phyloP scores from a whole-genome alignment of 139 green algal species.

The Closterium sp. region DNA sequence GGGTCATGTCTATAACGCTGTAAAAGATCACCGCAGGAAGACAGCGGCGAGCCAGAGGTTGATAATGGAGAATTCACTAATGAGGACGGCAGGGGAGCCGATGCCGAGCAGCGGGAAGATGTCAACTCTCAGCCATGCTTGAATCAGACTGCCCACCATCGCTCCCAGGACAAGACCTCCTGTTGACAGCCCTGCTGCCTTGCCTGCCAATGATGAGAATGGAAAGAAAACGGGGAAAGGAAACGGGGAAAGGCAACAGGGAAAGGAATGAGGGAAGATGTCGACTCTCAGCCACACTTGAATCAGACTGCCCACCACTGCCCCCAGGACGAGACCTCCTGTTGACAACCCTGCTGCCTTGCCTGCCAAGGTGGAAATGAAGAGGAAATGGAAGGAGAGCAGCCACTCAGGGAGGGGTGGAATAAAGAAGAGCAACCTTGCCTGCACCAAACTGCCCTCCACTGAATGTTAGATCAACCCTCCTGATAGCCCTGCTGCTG shows the following conservation, averaged over 20 bases:
- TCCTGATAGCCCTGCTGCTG: no score
- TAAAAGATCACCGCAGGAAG: conserved; percentile 20
- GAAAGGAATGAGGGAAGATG: conserved; percentile 48
- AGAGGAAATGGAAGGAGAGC: not conserved
- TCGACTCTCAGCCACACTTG: conserved; percentile 82
- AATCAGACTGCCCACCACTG: conserved; percentile 66
- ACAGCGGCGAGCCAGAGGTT: conserved; percentile 34
- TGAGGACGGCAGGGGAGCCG: conserved; percentile 31
- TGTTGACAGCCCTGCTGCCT: conserved; percentile 59
- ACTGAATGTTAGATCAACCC: no score
- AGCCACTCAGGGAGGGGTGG: not conserved
- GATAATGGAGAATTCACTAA: conserved; percentile 47
- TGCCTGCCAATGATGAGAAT: conserved; percentile 52
- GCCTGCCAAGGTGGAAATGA: conserved; percentile 40
- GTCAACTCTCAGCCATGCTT: conserved; percentile 82
- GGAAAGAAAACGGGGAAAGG: not conserved
- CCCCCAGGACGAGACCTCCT: conserved; percentile 64
- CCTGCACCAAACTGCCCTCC: no score
- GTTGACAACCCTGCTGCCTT: conserved; percentile 61
- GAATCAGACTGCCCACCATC: conserved; percentile 65
- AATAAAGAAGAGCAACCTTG: no score
- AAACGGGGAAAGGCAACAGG: not conserved
- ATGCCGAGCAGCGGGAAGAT: conserved; percentile 67
- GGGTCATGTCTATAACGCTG: not conserved
- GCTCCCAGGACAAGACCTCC: conserved; percentile 66